Conservation (phyloP, 768 basidiomycete species). For the Chiua virens region DNA sequence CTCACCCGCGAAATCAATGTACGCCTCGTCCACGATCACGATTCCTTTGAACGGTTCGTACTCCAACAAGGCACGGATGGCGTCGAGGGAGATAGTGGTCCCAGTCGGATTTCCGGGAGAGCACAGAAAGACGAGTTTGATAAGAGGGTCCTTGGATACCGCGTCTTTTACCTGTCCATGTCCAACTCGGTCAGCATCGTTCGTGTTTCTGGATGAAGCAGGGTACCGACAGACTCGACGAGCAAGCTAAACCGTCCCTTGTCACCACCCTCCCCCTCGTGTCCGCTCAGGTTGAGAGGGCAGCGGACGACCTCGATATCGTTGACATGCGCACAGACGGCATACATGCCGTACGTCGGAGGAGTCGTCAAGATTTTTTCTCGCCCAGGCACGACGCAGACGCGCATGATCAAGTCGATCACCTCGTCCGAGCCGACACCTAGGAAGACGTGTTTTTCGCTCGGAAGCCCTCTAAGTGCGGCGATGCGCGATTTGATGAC, state of each 20-base stretch:
- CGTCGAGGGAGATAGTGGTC: conserved; percentile 72
- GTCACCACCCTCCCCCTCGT: conserved; percentile 71
- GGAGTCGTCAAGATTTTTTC: conserved; percentile 90
- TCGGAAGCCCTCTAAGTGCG: conserved; percentile 65
- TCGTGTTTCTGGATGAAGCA: not conserved
- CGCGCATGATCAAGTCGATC: conserved; percentile 90
- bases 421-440: conserved; percentile 98
- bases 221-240: conserved; percentile 64
- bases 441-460: conserved; percentile 73
- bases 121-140: conserved; percentile 93
- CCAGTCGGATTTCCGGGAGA: conserved; percentile 98
- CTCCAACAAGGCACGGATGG: conserved; percentile 69
- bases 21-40: conserved; percentile 94
- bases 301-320: conserved; percentile 83
- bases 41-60: conserved; percentile 86
- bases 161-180: conserved; percentile 77
- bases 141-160: conserved; percentile 65
- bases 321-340: conserved; percentile 92
- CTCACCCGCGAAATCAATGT: conserved; percentile 85
- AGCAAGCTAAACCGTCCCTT: conserved; percentile 69
- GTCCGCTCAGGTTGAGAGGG: conserved; percentile 59
- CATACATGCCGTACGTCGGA: conserved; percentile 98
- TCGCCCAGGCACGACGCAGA: conserved; percentile 74
- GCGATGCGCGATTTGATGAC: conserved; percentile 77
- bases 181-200: not conserved